These are phyloP conservation scores for Melastoma candidum DNA, from an alignment of 441 rosid species.

Conservation along the genomic window DNA sequence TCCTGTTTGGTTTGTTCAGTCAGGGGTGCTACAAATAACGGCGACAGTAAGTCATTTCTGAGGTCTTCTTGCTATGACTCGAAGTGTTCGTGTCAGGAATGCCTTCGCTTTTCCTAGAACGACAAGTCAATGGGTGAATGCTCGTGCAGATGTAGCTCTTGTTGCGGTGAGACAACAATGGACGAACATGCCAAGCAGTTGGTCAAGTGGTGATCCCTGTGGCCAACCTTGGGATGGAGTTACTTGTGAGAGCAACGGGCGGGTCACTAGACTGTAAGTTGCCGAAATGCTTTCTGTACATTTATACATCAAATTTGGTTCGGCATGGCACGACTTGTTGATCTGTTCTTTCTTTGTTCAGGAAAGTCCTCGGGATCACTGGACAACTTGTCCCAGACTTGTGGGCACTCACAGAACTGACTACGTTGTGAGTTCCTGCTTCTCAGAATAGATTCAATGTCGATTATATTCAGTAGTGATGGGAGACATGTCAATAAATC, in stretches of 20 bases:
- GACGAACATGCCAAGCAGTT: too few species aligned
- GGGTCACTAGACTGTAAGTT: slow-evolving; percentile 15
- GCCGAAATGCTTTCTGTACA: background rate
- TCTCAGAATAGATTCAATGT: background rate
- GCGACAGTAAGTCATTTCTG: too few species aligned
- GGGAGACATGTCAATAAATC: background rate
- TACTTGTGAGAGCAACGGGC: slow-evolving; percentile 5
- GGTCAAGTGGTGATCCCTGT: too few species aligned
- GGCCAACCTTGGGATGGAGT: slow-evolving; percentile 6
- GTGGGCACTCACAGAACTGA: slow-evolving; percentile 12
- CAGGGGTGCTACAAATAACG: too few species aligned
- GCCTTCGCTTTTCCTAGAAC: too few species aligned
- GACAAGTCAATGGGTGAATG: too few species aligned
- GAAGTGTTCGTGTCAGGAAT: too few species aligned
- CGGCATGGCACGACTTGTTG: background rate
- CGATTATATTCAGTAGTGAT: background rate
- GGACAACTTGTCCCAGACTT: slow-evolving; percentile 12
- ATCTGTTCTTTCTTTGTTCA: background rate
- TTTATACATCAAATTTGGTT: background rate
- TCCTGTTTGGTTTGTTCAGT: too few species aligned
- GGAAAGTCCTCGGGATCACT: slow-evolving; percentile 10
- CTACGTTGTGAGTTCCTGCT: slow-evolving; percentile 9
- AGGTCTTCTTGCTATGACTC: too few species aligned
- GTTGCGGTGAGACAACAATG: too few species aligned
- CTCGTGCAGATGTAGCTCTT: too few species aligned